Evolutionary conservation across 1,284 basidiomycete genomes (phyloP).

Genomic region (Tylopilus sp.): DNA sequence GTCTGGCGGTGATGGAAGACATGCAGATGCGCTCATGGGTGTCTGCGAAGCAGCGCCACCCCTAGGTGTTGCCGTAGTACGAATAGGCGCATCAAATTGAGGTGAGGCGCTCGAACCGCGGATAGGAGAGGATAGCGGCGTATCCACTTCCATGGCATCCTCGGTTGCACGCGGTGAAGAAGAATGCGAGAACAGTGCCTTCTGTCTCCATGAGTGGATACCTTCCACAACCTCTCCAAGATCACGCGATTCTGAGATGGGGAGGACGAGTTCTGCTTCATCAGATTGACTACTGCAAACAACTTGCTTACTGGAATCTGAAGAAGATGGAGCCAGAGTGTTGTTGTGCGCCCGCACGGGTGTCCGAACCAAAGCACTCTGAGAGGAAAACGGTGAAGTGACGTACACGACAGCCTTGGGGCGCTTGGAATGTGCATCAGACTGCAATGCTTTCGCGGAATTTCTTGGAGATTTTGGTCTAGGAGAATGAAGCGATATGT

Average conservation of each 20-base stretch:
- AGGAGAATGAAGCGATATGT: slow-evolving; percentile 1
- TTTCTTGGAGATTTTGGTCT: slow-evolving; percentile 19
- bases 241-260: slow-evolving; percentile 26
- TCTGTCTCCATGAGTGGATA: slow-evolving; percentile 45
- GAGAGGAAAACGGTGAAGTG: slow-evolving; percentile 9
- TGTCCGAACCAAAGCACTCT: slow-evolving; percentile 6
- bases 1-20: slow-evolving; percentile 41
- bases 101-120: neutral
- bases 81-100: neutral
- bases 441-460: slow-evolving; percentile 9
- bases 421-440: slow-evolving; percentile 1
- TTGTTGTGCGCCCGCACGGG: neutral
- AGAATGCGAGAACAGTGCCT: slow-evolving; percentile 19
- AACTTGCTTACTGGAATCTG: slow-evolving; percentile 34
- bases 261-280: slow-evolving; percentile 53
- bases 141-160: slow-evolving; percentile 32
- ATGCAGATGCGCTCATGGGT: slow-evolving; percentile 17
- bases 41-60: slow-evolving; percentile 6
- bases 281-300: slow-evolving; percentile 72
- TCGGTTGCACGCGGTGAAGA: neutral
- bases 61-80: neutral
- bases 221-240: slow-evolving; percentile 37
- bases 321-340: slow-evolving; percentile 15
- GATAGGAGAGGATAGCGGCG: slow-evolving; percentile 6
- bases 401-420: slow-evolving; percentile 10